A percentile compares a stretch with the other conserved stretches of the same genome.
phyloP scores from a whole-genome alignment of 1,284 basidiomycete species.

The Kalmanozyma brasiliensis region DNA sequence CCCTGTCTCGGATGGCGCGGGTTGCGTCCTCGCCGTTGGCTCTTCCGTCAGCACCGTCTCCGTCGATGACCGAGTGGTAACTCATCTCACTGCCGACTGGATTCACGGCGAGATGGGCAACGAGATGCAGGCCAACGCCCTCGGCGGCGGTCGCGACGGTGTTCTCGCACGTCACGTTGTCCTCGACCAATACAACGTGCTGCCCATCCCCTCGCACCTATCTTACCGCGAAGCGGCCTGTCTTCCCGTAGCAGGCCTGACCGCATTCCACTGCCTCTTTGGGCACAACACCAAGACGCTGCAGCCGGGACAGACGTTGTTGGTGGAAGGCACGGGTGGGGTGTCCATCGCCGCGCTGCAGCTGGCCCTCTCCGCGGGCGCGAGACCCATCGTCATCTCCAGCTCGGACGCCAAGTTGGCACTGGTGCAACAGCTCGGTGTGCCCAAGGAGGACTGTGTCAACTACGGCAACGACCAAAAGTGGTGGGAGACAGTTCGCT shows the following conservation, averaged over 20 bases:
- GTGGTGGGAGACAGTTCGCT: conserved; percentile 25
- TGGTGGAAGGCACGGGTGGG: conserved; percentile 46
- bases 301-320: conserved; percentile 34
- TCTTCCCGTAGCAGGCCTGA: conserved; percentile 35
- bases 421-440: conserved; percentile 28
- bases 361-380: conserved; percentile 28
- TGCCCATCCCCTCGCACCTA: conserved; percentile 35
- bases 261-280: conserved; percentile 45
- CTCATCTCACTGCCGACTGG: conserved; percentile 37
- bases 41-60: conserved; percentile 19
- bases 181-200: conserved; percentile 34
- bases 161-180: conserved; percentile 30
- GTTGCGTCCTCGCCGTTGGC: conserved; percentile 25
- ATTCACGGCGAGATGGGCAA: conserved; percentile 33
- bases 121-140: conserved; percentile 35
- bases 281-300: conserved; percentile 19
- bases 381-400: conserved; percentile 45
- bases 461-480: conserved; percentile 30
- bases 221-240: conserved; percentile 28
- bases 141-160: conserved; percentile 31
- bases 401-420: conserved; percentile 33
- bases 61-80: conserved; percentile 29
- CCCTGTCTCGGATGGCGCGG: conserved; percentile 39
- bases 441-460: conserved; percentile 23
- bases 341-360: conserved; percentile 42